These are phyloP conservation scores for Porphyrellus cyaneotinctus DNA, from an alignment of 768 basidiomycete species.

Conservation along the genomic window DNA sequence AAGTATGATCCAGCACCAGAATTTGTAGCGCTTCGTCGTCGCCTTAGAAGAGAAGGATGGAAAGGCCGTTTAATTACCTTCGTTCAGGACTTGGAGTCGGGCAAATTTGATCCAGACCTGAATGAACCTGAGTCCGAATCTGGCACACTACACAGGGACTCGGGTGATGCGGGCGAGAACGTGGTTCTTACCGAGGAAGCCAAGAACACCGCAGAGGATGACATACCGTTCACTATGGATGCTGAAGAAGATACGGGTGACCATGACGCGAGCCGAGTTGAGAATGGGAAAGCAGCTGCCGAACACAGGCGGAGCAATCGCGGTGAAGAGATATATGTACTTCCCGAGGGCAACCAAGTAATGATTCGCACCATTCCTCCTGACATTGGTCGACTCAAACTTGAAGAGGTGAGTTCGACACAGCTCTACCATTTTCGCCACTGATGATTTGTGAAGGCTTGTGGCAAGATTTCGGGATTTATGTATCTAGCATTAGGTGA, in stretches of 20 bases:
- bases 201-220: conserved; percentile 59
- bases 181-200: conserved; percentile 44
- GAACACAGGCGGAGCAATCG: conserved; percentile 51
- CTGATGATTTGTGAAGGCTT: conserved; percentile 49
- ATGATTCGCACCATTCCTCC: conserved; percentile 96
- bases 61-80: conserved; percentile 68
- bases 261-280: conserved; percentile 49
- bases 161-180: conserved; percentile 36
- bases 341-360: conserved; percentile 81
- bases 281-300: conserved; percentile 52
- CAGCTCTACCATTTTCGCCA: not conserved
- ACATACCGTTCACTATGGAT: conserved; percentile 71
- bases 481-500: conserved; percentile 88
- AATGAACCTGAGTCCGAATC: conserved; percentile 56
- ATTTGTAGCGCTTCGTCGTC: conserved; percentile 63
- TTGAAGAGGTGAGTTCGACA: conserved; percentile 69
- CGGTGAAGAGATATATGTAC: conserved; percentile 66
- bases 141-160: conserved; percentile 51
- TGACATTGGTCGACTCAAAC: conserved; percentile 81
- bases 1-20: conserved; percentile 84
- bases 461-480: conserved; percentile 73
- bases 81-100: conserved; percentile 74
- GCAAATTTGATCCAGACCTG: conserved; percentile 79
- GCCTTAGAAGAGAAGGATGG: conserved; percentile 85
- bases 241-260: conserved; percentile 68